A percentile compares a stretch with the other conserved stretches of the same genome.
These are phyloP conservation scores for Amniculicola lignicola DNA, from an alignment of 495 filamentous ascomycete genomes.

Conservation along the genomic window DNA sequence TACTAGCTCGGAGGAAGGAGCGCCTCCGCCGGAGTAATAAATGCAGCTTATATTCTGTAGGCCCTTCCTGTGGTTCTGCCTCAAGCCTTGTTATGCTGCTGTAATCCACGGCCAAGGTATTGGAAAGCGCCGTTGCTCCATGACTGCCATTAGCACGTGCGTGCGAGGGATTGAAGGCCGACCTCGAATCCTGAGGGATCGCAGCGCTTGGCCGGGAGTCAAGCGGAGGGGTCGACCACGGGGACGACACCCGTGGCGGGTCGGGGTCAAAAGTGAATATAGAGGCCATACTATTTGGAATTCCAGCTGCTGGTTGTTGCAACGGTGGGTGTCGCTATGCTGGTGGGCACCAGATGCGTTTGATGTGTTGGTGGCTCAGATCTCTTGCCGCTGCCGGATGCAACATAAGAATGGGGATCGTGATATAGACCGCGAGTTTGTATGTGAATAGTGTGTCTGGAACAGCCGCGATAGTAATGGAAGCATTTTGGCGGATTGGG, in stretches of 20 bases:
- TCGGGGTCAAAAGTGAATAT: conserved; percentile 94
- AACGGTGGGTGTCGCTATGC: conserved; percentile 2
- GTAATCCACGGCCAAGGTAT: conserved; percentile 41
- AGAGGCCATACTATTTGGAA: conserved; percentile 67
- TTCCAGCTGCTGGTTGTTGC: background rate
- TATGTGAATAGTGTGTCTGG: conserved; percentile 49
- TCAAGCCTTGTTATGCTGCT: conserved; percentile 74
- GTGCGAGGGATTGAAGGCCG: background rate
- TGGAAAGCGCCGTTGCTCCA: background rate
- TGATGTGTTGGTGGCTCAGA: background rate
- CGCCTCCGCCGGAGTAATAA: conserved; percentile 77
- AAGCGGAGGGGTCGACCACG: conserved; percentile 65
- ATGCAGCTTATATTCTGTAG: conserved; percentile 95
- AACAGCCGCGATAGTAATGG: conserved; percentile 54
- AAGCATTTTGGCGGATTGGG: conserved; percentile 50
- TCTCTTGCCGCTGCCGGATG: conserved; percentile 27
- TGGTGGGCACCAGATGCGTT: background rate
- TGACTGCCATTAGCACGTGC: background rate
- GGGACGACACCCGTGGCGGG: conserved; percentile 81
- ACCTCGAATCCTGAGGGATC: conserved; percentile 18
- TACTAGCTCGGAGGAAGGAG: conserved; percentile 63
- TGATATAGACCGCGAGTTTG: conserved; percentile 49
- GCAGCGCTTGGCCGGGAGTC: background rate
- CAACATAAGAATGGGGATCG: conserved; percentile 10
- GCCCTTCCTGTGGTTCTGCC: conserved; percentile 89